phyloP scores from a whole-genome alignment of 352 stramenopile genomes.

The Phytophthora pistaciae region DNA sequence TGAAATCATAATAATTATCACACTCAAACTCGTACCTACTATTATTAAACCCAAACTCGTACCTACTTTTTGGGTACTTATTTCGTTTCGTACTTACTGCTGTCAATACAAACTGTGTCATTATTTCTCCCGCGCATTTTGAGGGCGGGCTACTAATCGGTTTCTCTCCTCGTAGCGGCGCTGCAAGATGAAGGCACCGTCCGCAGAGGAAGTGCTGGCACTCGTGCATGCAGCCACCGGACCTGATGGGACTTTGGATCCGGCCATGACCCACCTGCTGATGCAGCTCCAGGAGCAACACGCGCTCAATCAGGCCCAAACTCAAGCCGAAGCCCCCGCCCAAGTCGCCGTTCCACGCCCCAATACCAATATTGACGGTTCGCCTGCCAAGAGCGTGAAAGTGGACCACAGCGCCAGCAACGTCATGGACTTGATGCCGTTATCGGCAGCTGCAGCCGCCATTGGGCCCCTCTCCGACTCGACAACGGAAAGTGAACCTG shows the following conservation, averaged over 20 bases:
- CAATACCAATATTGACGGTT: conserved; percentile 3
- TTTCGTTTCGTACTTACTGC: neutral
- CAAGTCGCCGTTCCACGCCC: neutral
- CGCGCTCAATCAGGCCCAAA: conserved; percentile 34
- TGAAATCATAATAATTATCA: too few relatives aligned
- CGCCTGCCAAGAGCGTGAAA: conserved; percentile 8
- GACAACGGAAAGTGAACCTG: conserved; percentile 14
- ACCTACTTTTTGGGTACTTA: too few relatives aligned
- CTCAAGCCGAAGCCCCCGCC: conserved; percentile 12
- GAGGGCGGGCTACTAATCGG: conserved; percentile 30
- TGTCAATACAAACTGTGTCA: too few relatives aligned
- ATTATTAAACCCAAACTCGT: too few relatives aligned
- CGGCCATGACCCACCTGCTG: conserved; percentile 65
- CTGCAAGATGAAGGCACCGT: conserved; percentile 49
- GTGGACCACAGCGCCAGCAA: neutral
- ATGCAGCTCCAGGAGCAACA: conserved; percentile 59
- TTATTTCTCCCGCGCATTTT: too few relatives aligned
- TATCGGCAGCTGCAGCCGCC: conserved; percentile 30
- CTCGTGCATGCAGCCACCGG: conserved; percentile 56
- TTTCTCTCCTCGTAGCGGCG: conserved; percentile 5
- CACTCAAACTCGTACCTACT: too few relatives aligned
- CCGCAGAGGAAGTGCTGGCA: conserved; percentile 64
- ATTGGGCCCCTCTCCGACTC: conserved; percentile 14
- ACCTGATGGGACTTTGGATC: conserved; percentile 43
- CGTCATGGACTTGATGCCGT: conserved; percentile 41